Conservation (phyloP, 495 filamentous ascomycete species). For the Penicillium nucicola region DNA sequence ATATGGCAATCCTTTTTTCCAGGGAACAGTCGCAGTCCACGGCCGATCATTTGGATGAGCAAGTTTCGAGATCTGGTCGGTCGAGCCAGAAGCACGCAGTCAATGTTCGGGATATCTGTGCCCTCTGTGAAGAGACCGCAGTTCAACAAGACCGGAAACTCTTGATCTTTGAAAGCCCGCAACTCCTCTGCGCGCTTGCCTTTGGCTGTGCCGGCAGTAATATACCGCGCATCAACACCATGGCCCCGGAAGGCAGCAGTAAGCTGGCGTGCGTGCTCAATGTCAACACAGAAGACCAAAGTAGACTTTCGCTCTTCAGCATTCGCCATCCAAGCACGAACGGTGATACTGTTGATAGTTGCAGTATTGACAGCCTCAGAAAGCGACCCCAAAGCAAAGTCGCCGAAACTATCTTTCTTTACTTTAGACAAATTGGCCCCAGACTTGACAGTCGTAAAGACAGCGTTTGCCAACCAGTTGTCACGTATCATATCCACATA, state of each 20-base stretch:
- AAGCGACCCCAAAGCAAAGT: conserved; percentile 72
- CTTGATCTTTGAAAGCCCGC: conserved; percentile 66
- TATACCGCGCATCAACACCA: conserved; percentile 78
- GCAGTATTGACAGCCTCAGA: conserved; percentile 77
- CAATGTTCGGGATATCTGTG: conserved; percentile 96
- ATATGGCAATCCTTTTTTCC: conserved; percentile 89
- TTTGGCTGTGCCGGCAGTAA: conserved; percentile 74
- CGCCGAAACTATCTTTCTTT: conserved; percentile 60
- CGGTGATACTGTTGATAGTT: conserved; percentile 73
- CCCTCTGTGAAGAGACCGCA: conserved; percentile 96
- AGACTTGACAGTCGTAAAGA: conserved; percentile 90
- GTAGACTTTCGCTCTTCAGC: conserved; percentile 76
- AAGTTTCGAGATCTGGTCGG: conserved; percentile 89
- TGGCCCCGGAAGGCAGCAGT: conserved; percentile 70
- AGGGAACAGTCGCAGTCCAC: conserved; percentile 78
- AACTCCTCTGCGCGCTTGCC: conserved; percentile 62
- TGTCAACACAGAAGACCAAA: conserved; percentile 87
- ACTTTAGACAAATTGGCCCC: conserved; percentile 73
- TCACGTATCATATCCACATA: conserved; percentile 96
- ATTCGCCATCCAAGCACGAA: conserved; percentile 79
- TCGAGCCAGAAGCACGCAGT: conserved; percentile 84
- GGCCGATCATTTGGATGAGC: conserved; percentile 95
- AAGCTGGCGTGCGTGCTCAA: conserved; percentile 71
- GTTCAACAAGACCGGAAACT: conserved; percentile 88
- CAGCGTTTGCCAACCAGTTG: conserved; percentile 76